These are phyloP conservation scores for Phlegmacium glaucopus DNA, from an alignment of 768 basidiomycete genomes.

Conservation along the genomic window DNA sequence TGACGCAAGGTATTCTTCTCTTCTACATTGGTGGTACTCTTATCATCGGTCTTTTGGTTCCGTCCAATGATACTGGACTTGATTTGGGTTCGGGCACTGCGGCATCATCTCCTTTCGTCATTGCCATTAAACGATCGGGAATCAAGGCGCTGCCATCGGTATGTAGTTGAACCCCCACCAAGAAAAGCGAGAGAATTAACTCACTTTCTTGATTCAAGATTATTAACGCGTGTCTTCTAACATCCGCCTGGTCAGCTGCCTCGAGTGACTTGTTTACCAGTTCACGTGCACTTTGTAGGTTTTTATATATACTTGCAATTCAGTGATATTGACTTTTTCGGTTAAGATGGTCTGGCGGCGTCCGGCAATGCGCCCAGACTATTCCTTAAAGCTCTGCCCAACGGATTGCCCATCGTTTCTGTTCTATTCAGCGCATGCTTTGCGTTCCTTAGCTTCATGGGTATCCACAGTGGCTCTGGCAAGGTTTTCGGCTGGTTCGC, in stretches of 20 bases:
- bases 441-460: constrained; percentile 80
- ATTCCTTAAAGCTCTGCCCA: constrained; percentile 64
- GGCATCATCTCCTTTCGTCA: constrained; percentile 85
- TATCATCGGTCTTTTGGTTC: constrained; percentile 82
- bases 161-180: constrained; percentile 18
- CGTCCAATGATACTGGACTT: constrained; percentile 60
- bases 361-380: constrained; percentile 80
- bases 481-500: constrained; percentile 79
- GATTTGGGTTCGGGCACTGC: constrained; percentile 58
- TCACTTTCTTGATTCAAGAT: constrained; percentile 36
- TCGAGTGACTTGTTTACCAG: constrained; percentile 88
- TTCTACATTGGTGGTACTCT: constrained; percentile 71
- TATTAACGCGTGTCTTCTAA: constrained; percentile 80
- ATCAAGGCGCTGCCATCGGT: constrained; percentile 83
- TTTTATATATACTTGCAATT: not conserved
- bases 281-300: constrained; percentile 80
- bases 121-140: constrained; percentile 84
- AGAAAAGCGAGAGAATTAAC: not conserved
- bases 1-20: constrained; percentile 68
- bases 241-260: constrained; percentile 91
- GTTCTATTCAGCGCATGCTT: constrained; percentile 69
- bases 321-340: not conserved
- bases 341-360: constrained; percentile 71
- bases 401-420: constrained; percentile 75
- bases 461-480: constrained; percentile 58